Evolutionary conservation across 2,329 filamentous ascomycete genomes (phyloP), one percentile per base, ranked within the genome.

Genomic region (Chalaropsis thielavioides): DNA sequence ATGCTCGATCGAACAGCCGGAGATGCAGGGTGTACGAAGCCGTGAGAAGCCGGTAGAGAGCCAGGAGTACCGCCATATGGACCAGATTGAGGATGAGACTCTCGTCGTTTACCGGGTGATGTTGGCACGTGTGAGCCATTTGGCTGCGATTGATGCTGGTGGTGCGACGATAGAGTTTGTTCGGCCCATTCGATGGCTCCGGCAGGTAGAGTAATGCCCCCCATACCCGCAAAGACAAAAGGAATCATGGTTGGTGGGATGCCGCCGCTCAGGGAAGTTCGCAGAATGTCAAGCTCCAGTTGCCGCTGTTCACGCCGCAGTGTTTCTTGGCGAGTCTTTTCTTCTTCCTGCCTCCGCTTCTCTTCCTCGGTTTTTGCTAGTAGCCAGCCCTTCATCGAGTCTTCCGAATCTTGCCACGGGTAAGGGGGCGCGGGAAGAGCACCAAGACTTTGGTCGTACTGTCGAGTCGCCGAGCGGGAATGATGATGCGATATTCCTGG

Each of bases 181-280:
- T 89, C 86, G 13, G 83, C 81, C 81, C 81, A 86, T 71, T 90
- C 87, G 63, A 88, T 70, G 2, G 83, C 81, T 40, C 81, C 78
- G 68, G 82, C 83, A 22, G 85, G 78, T 35, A 87, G 73, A 64
- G 79, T 77, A 43, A 83, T 84, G 46, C 85, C 85, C 58, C 81
- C 81, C 79, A 90, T 86, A 54, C 86, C 85, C 13, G 85, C 83
- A 73, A 92, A 90, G 27, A 92, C 84, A 67, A 90, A 76, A 6
- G 88, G 88, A 31, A 91, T 81, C 80, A 91, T 83, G 43, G 85
- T 80, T 13, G 88, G 87, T 10, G 88, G 88, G 62, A 92, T 83
- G 11, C 88, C 87, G 44, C 85, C 83, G 64, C 80, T 79, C 63
- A 91, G 73, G 1, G 87, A 88, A 24, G 87, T 84, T 64, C 81